Evolutionary conservation across 768 basidiomycete genomes (phyloP), one percentile per base, ranked within the genome.

Genomic region (Pholiota conissans): DNA sequence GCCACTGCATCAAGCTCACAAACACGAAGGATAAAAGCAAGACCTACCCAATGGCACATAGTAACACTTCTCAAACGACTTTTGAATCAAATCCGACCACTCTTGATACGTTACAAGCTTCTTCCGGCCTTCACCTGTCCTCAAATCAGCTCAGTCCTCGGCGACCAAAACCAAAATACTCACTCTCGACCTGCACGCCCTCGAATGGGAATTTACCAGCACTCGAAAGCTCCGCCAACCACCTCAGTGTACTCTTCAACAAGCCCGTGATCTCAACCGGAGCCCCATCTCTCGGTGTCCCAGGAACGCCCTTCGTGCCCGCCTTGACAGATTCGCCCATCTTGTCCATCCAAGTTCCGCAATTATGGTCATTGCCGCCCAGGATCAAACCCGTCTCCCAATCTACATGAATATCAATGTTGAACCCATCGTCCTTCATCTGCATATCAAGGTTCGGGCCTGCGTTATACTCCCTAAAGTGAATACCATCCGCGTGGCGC

Each of bases 281-380:
- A 0, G 96, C 91, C 8, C 97, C 97, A 67, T 98, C 95, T 62
- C 97, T 80, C 0, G 97, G 95, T 0, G 95, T 96, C 9, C 93
- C 97, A n/a, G 97, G 97, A 28, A 90, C 72, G 27, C 97, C 97
- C 73, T 95, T 97, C 52, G 90, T 98, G 1, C 94, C 93, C 3
- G 97, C 96, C 64, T 86, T 91, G 58, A 77, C 78, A 2, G 91
- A 94, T 68, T 96, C 94, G 42, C 97, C 97, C 93, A 95, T 95
- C 81, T 96, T 96, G 76, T 96, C 94, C 94, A 94, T 94, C 94
- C 94, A 96, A 1, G 94, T 95, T 10, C 94, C 94, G 68, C 94
- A 95, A 65, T 96, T 96, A 65, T 81, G 73, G 55, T 75, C 74
- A 70, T 86, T 98, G 7, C 97, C 97, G 26, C 97, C 97, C 58